Base-by-base conservation (phyloP, 1,139 yeast genomes). In the Trichomonascaceae sp. region DNA sequence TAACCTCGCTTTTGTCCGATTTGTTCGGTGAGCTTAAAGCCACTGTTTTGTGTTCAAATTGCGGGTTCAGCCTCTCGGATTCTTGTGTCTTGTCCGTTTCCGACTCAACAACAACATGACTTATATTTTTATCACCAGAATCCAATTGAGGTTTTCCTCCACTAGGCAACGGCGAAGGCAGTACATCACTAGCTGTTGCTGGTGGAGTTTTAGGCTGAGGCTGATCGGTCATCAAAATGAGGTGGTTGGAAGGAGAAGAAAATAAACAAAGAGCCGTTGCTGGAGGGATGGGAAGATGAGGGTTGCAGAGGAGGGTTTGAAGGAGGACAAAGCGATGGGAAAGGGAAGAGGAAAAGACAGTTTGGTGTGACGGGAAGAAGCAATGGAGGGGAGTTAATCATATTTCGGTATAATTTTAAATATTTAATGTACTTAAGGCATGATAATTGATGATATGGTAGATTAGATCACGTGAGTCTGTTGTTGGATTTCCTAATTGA, bases 151-250 rank as follows among this genome's bases (percentile, higher is more conserved):
- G 30, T 6, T 27, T 27, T 4, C 50, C 50, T n/a, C 50, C 50
- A 48, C 50, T 48, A 19, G 50, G 45, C 19, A 48, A 32, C 18
- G 50, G 50, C 18, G 50, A 39, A 6, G 50, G 50, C 38, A 48
- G 22, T 8, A 32, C 50, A 15, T 48, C 39, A 22, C 49, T 46
- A 10, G 20, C 49, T 15, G 22, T 19, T 24, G 50, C 45, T 13
- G 50, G 50, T 36, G 50, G 50, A n/a, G 50, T 48, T 41, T 48
- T 48, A n/a, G 50, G 50, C 22, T 41, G 41, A 12, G 15, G 38
- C 9, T 22, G 22, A 19, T 20, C 38, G 41, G 22, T 46, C 41
- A 32, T 46, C n/a, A 20, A 30, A 20, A 15, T 46, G 36, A 38
- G 49, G 36, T 19, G 41, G 49, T 46, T 46, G 49, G 22, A 32